These are phyloP conservation scores for Lasiodiplodia sp. DNA, from an alignment of 2,329 filamentous ascomycete genomes.

Conservation along the genomic window DNA sequence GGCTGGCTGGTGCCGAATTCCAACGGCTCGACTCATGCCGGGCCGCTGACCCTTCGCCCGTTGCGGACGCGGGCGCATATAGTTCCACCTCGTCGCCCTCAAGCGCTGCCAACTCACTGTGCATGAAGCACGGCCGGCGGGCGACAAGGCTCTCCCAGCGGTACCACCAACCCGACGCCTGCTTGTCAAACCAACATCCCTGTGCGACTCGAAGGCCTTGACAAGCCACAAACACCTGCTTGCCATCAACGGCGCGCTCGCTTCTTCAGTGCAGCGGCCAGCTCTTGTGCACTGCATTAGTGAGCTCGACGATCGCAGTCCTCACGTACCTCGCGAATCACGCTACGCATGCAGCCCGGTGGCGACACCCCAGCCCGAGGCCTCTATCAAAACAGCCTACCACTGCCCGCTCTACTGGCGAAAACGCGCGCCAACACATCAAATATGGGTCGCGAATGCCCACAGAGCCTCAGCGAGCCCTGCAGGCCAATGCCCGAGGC, in stretches of 20 bases:
- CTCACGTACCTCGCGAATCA: conserved; percentile 23
- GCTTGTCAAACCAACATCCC: conserved; percentile 20
- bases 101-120: conserved; percentile 43
- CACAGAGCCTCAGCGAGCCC: conserved; percentile 45
- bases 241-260: conserved; percentile 17
- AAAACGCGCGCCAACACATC: conserved; percentile 91
- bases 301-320: conserved; percentile 9
- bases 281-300: conserved; percentile 24
- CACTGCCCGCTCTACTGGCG: conserved; percentile 70
- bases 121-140: conserved; percentile 30
- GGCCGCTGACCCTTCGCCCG: conserved; percentile 17
- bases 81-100: conserved; percentile 37
- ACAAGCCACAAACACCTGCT: conserved; percentile 20
- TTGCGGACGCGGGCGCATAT: conserved; percentile 32
- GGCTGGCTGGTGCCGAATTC: conserved; percentile 16
- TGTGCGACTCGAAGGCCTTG: conserved; percentile 6
- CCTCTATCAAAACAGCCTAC: conserved; percentile 29
- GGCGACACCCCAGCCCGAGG: conserved; percentile 21
- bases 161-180: conserved; percentile 29
- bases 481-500: conserved; percentile 25
- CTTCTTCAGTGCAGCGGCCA: conserved; percentile 26
- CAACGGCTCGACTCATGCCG: conserved; percentile 28
- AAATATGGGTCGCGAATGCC: conserved; percentile 57
- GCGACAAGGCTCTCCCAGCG: conserved; percentile 20
- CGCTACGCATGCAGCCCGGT: conserved; percentile 23